Conservation (phyloP, 768 basidiomycete genomes). For the Boletus sp. region DNA sequence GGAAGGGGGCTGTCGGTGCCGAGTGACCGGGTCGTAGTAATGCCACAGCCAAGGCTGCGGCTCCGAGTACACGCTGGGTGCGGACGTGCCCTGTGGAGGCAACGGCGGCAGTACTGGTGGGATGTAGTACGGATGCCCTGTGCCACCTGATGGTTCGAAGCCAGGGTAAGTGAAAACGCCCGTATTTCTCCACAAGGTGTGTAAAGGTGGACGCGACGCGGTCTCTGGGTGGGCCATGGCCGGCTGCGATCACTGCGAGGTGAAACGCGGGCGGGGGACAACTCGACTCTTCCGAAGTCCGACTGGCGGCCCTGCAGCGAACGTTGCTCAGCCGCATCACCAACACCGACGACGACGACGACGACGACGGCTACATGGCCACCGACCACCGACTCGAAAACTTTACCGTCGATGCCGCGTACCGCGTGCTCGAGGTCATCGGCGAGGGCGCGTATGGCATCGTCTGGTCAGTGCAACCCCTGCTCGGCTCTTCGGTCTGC, state of each 20-base stretch:
- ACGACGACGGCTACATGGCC: conserved; percentile 17
- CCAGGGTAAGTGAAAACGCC: no score
- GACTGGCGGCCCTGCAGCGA: conserved; percentile 4
- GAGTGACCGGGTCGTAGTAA: neutral
- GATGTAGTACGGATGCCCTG: neutral
- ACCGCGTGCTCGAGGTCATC: conserved; percentile 78
- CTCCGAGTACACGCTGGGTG: neutral
- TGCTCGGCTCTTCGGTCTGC: neutral
- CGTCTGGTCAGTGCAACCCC: conserved; percentile 52
- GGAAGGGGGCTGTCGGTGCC: neutral
- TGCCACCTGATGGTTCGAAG: no score
- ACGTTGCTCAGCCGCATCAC: neutral
- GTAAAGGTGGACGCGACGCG: no score
- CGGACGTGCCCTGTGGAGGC: neutral
- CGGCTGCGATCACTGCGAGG: neutral
- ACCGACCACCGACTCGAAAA: conserved; percentile 36
- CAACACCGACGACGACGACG: conserved; percentile 8
- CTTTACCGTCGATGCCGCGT: conserved; percentile 54
- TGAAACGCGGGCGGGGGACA: neutral
- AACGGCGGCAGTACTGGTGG: neutral
- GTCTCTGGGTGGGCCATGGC: neutral
- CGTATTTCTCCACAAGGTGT: no score
- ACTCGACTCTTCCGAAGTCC: conserved; percentile 23
- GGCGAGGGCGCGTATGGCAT: conserved; percentile 96
- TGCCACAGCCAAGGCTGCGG: neutral